Conservation (phyloP, 2,329 filamentous ascomycete genomes). For the Aspergillus luchuensis region DNA sequence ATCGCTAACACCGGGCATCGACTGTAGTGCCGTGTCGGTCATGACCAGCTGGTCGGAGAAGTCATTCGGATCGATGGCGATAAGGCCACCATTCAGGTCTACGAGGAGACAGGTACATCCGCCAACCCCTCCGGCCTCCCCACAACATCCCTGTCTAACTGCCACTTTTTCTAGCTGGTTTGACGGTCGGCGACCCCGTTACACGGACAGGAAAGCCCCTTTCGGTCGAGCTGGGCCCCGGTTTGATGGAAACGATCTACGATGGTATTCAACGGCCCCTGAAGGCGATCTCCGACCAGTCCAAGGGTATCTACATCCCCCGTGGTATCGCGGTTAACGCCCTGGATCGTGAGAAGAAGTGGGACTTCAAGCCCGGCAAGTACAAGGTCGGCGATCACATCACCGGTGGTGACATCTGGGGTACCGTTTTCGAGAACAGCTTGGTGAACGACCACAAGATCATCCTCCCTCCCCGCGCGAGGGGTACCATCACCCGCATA, state of each 20-base stretch:
- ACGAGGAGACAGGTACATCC: slow-evolving; percentile 86
- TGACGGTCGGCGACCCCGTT: slow-evolving; percentile 94
- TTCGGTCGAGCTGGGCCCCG: slow-evolving; percentile 94
- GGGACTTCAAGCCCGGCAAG: slow-evolving; percentile 84
- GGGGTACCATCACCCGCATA: slow-evolving; percentile 90
- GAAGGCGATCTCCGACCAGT: slow-evolving; percentile 73
- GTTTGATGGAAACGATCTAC: slow-evolving; percentile 98
- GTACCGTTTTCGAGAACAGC: slow-evolving; percentile 92
- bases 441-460: slow-evolving; percentile 93
- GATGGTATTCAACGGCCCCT: slow-evolving; percentile 98
- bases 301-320: slow-evolving; percentile 94
- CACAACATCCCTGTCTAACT: slow-evolving; percentile 15
- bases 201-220: slow-evolving; percentile 88
- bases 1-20: slow-evolving; percentile 8
- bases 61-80: slow-evolving; percentile 97
- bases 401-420: slow-evolving; percentile 94
- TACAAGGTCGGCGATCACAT: slow-evolving; percentile 97
- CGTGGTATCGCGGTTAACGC: slow-evolving; percentile 87
- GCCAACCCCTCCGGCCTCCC: slow-evolving; percentile 7
- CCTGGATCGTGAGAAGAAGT: slow-evolving; percentile 88
- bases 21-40: slow-evolving; percentile 81
- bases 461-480: slow-evolving; percentile 82
- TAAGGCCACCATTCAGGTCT: slow-evolving; percentile 96
- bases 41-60: slow-evolving; percentile 90
- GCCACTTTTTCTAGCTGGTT: slow-evolving; percentile 62